Percentiles rank a stretch among this genome's conserved stretches.
phyloP scores from a whole-genome alignment of 2,329 filamentous ascomycete genomes.

The Fusarium sp. region DNA sequence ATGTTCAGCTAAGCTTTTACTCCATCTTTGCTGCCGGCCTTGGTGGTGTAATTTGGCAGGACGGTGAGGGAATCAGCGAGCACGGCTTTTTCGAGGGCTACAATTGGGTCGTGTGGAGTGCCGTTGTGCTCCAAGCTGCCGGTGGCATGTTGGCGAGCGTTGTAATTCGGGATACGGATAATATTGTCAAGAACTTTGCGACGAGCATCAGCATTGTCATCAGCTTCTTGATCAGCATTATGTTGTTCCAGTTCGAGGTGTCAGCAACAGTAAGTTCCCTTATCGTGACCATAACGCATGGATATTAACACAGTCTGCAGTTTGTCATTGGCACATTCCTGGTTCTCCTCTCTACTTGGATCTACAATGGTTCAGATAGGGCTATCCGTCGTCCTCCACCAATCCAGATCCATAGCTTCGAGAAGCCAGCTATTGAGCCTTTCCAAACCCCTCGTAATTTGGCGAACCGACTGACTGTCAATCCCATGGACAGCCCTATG shows the following conservation, averaged over 20 bases:
- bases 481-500: slow-evolving; percentile 54
- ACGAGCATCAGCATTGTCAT: slow-evolving; percentile 91
- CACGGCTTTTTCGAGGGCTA: slow-evolving; percentile 96
- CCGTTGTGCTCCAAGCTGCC: slow-evolving; percentile 82
- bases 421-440: slow-evolving; percentile 74
- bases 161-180: slow-evolving; percentile 59
- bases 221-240: slow-evolving; percentile 85
- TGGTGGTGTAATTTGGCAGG: slow-evolving; percentile 85
- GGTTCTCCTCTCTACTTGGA: slow-evolving; percentile 83
- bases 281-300: not conserved
- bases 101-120: slow-evolving; percentile 89
- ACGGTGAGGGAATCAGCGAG: slow-evolving; percentile 83
- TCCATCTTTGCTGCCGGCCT: slow-evolving; percentile 90
- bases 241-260: slow-evolving; percentile 83
- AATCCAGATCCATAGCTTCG: slow-evolving; percentile 76
- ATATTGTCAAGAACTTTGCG: slow-evolving; percentile 93
- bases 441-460: slow-evolving; percentile 51
- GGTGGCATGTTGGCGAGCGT: slow-evolving; percentile 79
- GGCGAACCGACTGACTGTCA: slow-evolving; percentile 50
- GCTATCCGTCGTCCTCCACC: slow-evolving; percentile 67
- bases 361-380: slow-evolving; percentile 78
- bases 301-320: slow-evolving; percentile 55
- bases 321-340: slow-evolving; percentile 83
- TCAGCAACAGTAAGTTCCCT: slow-evolving; percentile 71
- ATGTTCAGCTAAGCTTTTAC: slow-evolving; percentile 94